Conservation (phyloP, 2,329 filamentous ascomycete genomes). For the Pseudogymnoascus sp. region DNA sequence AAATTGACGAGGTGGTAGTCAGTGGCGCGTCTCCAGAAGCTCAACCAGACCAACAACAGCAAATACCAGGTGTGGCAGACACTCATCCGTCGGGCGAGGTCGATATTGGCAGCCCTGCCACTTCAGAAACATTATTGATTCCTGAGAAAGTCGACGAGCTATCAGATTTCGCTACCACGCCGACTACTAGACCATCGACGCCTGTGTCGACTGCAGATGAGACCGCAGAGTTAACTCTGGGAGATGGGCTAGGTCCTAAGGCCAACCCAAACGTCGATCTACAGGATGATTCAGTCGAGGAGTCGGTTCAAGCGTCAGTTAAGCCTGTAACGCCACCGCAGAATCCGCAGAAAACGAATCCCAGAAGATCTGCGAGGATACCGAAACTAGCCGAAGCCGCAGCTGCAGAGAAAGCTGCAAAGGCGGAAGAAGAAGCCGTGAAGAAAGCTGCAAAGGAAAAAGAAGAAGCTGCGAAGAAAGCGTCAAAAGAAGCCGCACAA, state of each 20-base stretch:
- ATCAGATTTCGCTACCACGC: background rate
- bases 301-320: background rate
- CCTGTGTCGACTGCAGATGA: background rate
- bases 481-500: too few relatives aligned
- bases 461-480: too few relatives aligned
- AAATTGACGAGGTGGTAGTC: background rate
- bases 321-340: background rate
- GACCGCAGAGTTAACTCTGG: background rate
- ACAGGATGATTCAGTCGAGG: background rate
- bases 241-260: background rate
- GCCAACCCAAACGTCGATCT: background rate
- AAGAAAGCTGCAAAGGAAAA: too few relatives aligned
- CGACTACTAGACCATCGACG: background rate
- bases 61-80: background rate
- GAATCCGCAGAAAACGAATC: too few relatives aligned
- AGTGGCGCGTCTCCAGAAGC: background rate
- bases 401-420: too few relatives aligned
- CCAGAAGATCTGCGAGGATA: too few relatives aligned
- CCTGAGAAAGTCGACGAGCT: background rate
- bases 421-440: too few relatives aligned
- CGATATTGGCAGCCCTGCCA: background rate
- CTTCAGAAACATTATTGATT: background rate
- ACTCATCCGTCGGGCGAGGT: background rate
- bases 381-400: too few relatives aligned
- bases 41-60: background rate